phyloP scores from a whole-genome alignment of 805 yeast genomes.

The Starmerella bombicola region DNA sequence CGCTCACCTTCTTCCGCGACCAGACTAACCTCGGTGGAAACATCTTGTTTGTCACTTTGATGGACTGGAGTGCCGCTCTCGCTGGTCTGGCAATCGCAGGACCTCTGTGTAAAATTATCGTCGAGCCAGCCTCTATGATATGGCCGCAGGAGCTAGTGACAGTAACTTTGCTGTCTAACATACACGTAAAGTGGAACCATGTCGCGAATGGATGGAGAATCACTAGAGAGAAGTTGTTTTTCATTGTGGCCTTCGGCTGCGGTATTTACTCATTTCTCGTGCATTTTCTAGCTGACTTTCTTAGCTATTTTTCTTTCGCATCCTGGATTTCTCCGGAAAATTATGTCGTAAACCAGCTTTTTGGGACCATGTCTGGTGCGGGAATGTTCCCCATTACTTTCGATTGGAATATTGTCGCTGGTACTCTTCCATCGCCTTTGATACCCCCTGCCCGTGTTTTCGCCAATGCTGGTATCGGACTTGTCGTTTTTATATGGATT shows the following conservation, averaged over 20 bases:
- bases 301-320: slow-evolving; percentile 47
- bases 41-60: slow-evolving; percentile 43
- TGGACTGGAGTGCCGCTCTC: slow-evolving; percentile 45
- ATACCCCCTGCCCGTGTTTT: slow-evolving; percentile 45
- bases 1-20: slow-evolving; percentile 39
- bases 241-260: slow-evolving; percentile 31
- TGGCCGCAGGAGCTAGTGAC: slow-evolving; percentile 61
- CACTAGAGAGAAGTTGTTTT: slow-evolving; percentile 40
- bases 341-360: slow-evolving; percentile 48
- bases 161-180: slow-evolving; percentile 42
- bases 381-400: slow-evolving; percentile 56
- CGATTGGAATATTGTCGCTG: slow-evolving; percentile 54
- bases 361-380: slow-evolving; percentile 50
- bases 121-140: slow-evolving; percentile 49
- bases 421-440: slow-evolving; percentile 48
- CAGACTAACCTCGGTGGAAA: slow-evolving; percentile 26
- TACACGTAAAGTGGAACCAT: slow-evolving; percentile 39
- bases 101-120: slow-evolving; percentile 42
- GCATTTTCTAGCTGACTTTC: slow-evolving; percentile 44
- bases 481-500: slow-evolving; percentile 42
- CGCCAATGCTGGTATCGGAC: slow-evolving; percentile 35
- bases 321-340: slow-evolving; percentile 54
- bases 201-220: slow-evolving; percentile 50
- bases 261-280: slow-evolving; percentile 50
- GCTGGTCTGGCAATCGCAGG: slow-evolving; percentile 64